Evolutionary conservation across 2,329 filamentous ascomycete genomes (phyloP).

Genomic region (Xylaria sp.): DNA sequence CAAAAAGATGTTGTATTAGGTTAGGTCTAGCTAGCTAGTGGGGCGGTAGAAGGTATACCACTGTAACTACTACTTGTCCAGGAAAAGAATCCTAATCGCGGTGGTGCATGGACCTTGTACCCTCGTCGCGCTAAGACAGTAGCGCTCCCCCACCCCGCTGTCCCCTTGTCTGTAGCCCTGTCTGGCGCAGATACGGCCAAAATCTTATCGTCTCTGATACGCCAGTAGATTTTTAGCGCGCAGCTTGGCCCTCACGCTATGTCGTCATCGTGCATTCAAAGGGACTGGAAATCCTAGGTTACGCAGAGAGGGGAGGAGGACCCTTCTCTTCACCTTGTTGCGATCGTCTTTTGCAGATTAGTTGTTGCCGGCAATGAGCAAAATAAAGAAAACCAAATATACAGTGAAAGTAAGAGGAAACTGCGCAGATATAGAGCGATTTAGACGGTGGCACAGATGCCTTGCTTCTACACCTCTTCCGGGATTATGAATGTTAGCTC

Average conservation of each 20-base stretch:
- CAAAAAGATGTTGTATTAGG: too few relatives aligned
- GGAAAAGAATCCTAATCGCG: not conserved
- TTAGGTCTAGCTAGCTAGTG: too few relatives aligned
- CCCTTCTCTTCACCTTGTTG: too few relatives aligned
- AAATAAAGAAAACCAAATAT: too few relatives aligned
- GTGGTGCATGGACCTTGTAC: not conserved
- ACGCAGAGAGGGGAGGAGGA: too few relatives aligned
- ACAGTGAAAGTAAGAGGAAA: not conserved
- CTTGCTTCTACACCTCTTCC: too few relatives aligned
- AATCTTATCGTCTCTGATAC: slow-evolving; percentile 6
- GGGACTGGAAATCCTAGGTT: not conserved
- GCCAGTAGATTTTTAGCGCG: slow-evolving; percentile 9
- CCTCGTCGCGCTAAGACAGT: not conserved
- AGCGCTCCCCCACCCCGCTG: not conserved
- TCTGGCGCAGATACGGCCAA: not conserved
- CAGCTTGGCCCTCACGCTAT: slow-evolving; percentile 16
- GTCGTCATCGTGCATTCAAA: slow-evolving; percentile 31
- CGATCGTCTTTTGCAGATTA: too few relatives aligned
- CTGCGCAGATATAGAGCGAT: not conserved
- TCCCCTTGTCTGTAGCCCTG: not conserved
- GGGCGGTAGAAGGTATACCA: too few relatives aligned
- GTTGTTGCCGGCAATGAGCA: too few relatives aligned
- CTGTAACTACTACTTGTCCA: not conserved
- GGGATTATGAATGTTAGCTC: too few relatives aligned
- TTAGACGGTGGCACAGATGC: not conserved